Conservation (phyloP, 2,329 filamentous ascomycete genomes). For the Neonectria magnoliae region DNA sequence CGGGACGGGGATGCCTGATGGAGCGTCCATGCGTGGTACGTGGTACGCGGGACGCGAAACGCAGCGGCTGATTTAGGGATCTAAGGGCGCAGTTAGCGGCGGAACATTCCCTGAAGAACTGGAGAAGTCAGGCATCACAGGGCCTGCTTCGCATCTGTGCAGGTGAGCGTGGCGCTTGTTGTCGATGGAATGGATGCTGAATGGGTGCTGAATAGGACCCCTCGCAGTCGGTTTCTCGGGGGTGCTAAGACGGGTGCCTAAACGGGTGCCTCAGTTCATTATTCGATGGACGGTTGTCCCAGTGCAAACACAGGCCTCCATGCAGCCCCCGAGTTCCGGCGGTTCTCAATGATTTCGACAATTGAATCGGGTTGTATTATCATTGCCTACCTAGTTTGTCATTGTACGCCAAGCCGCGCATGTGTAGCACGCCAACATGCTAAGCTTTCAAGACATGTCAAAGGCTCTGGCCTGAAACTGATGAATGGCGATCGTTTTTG, state of each 20-base stretch:
- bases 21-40: slow-evolving; percentile 5
- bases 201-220: slow-evolving; percentile 5
- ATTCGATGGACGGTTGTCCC: neutral
- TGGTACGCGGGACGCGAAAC: neutral
- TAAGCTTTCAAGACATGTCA: neutral
- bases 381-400: neutral
- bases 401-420: neutral
- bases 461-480: slow-evolving; percentile 7
- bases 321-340: neutral
- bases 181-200: slow-evolving; percentile 18
- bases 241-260: neutral
- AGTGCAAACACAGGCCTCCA: neutral
- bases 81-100: slow-evolving; percentile 4
- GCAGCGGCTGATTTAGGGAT: slow-evolving; percentile 4
- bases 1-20: neutral
- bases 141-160: slow-evolving; percentile 6
- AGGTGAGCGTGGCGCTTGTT: slow-evolving; percentile 19
- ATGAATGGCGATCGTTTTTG: slow-evolving; percentile 6
- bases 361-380: neutral
- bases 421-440: neutral
- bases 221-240: neutral
- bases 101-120: slow-evolving; percentile 9
- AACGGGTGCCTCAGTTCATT: neutral
- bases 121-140: neutral
- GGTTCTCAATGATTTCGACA: neutral